A percentile compares a stretch with the other conserved stretches of the same genome.
Conservation (phyloP, 345 rosid genomes). For the Lumnitzera racemosa region DNA sequence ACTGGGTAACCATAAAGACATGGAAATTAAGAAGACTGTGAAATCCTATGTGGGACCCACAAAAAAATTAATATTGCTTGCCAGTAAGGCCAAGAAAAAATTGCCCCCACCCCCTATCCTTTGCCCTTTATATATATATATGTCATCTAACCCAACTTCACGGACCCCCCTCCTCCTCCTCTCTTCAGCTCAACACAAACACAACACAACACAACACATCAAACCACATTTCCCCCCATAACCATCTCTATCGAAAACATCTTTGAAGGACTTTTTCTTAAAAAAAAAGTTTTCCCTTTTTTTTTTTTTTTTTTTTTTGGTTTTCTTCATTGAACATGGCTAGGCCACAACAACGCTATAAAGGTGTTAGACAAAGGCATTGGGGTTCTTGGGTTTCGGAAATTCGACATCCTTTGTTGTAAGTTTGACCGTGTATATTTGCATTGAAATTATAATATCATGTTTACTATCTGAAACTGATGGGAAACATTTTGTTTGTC, state of each 20-base stretch:
- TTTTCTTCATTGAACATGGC: conserved; percentile 65
- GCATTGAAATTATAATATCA: not conserved
- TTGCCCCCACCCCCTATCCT: conserved; percentile 4
- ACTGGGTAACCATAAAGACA: conserved; percentile 25
- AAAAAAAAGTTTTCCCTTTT: conserved; percentile 9
- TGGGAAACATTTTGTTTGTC: conserved; percentile 18
- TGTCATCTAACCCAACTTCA: conserved; percentile 38
- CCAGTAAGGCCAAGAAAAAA: conserved; percentile 40
- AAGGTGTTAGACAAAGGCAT: conserved; percentile 96
- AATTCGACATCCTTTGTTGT: conserved; percentile 94
- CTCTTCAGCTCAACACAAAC: conserved; percentile 23
- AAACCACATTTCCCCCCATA: not conserved
- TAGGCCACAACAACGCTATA: conserved; percentile 88
- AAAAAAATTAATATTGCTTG: conserved; percentile 40
- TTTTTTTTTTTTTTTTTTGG: not conserved
- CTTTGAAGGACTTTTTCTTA: conserved; percentile 26
- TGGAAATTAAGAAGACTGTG: conserved; percentile 5
- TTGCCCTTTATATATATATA: conserved; percentile 6
- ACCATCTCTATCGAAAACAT: conserved; percentile 25
- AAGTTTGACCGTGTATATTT: conserved; percentile 7
- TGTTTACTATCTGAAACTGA: not conserved
- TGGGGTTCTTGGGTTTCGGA: conserved; percentile 99
- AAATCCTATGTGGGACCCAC: conserved; percentile 39
- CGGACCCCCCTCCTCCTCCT: conserved; percentile 33
- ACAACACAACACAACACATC: not conserved